Conservation (phyloP, 306 rosid genomes). For the Prunus padus region DNA sequence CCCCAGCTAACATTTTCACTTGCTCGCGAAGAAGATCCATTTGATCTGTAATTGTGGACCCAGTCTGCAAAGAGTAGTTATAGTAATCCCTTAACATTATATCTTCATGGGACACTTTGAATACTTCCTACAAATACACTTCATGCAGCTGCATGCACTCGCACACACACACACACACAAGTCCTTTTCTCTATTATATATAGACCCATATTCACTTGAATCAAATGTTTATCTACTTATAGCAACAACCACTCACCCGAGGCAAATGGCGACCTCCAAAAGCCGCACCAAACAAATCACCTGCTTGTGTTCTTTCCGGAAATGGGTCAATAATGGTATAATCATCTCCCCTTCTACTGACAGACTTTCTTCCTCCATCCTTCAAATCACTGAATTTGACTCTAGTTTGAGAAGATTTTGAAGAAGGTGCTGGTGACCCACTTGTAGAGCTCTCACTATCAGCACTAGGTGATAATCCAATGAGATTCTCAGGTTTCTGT, state of each 20-base stretch:
- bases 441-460: slow-evolving; percentile 59
- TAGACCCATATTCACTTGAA: neutral
- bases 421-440: slow-evolving; percentile 63
- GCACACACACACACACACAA: neutral
- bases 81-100: slow-evolving; percentile 8
- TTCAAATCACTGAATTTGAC: slow-evolving; percentile 49
- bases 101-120: neutral
- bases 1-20: slow-evolving; percentile 88
- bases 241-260: slow-evolving; percentile 44
- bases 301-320: slow-evolving; percentile 77
- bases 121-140: neutral
- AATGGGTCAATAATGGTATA: slow-evolving; percentile 47
- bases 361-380: slow-evolving; percentile 62
- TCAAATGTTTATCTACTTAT: neutral
- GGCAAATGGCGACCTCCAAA: slow-evolving; percentile 51
- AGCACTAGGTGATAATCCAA: slow-evolving; percentile 47
- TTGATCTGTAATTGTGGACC: slow-evolving; percentile 78
- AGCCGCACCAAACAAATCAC: slow-evolving; percentile 70
- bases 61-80: slow-evolving; percentile 53
- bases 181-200: neutral
- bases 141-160: neutral
- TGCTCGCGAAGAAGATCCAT: slow-evolving; percentile 90
- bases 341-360: slow-evolving; percentile 57
- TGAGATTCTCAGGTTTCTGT: slow-evolving; percentile 71
- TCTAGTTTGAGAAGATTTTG: slow-evolving; percentile 49